Percentiles rank a stretch among this genome's conserved stretches.
Evolutionary conservation across 192 early-diverging fungal genomes (phyloP).

Genomic region (Podila clonocystis): DNA sequence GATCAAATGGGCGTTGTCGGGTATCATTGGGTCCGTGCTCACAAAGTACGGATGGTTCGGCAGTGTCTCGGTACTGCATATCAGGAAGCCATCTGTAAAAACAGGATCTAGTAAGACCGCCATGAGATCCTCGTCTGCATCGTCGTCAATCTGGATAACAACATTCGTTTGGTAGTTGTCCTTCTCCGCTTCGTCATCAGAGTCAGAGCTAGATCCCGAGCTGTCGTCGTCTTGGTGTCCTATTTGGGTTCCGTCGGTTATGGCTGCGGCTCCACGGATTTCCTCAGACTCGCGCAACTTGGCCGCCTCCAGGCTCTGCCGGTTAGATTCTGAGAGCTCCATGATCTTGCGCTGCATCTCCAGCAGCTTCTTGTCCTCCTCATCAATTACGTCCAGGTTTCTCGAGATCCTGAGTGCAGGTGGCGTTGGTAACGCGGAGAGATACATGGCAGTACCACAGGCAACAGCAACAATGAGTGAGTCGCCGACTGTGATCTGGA

Average conservation of each 20-base stretch:
- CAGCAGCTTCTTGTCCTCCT: constrained; percentile 73
- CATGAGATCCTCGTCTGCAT: constrained; percentile 80
- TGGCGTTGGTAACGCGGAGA: constrained; percentile 76
- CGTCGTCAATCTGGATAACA: constrained; percentile 84
- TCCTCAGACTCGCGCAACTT: constrained; percentile 46
- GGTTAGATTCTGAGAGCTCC: constrained; percentile 70
- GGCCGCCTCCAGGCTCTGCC: constrained; percentile 66
- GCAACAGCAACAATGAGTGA: constrained; percentile 71
- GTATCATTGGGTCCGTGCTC: constrained; percentile 51
- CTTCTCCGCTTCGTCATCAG: constrained; percentile 45
- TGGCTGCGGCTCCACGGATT: constrained; percentile 15
- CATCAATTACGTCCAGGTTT: constrained; percentile 77
- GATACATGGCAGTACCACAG: constrained; percentile 76
- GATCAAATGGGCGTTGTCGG: constrained; percentile 61
- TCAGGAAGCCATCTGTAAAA: constrained; percentile 68
- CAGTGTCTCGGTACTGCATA: constrained; percentile 67
- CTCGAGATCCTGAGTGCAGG: constrained; percentile 75
- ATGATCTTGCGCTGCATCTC: constrained; percentile 78
- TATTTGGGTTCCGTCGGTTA: constrained; percentile 21
- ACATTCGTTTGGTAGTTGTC: constrained; percentile 55
- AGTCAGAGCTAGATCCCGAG: constrained; percentile 23
- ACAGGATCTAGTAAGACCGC: constrained; percentile 62
- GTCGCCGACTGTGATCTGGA: constrained; percentile 64
- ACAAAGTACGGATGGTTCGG: constrained; percentile 52
- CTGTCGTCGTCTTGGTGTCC: constrained; percentile 39